phyloP scores from a whole-genome alignment of 208 protist species.

The Leishmania guyanensis region DNA sequence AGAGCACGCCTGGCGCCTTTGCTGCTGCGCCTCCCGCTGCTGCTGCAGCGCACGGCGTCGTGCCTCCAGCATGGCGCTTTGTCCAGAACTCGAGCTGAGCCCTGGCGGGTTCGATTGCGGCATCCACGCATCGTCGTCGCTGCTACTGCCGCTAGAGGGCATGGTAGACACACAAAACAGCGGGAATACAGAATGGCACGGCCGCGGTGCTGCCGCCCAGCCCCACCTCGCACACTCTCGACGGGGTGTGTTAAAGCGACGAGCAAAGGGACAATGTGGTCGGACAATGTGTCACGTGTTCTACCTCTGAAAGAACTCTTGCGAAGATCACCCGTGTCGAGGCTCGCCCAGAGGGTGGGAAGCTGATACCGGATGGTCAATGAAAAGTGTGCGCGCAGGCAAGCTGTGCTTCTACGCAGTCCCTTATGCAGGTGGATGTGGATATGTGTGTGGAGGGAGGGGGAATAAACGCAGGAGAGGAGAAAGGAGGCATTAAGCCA shows the following conservation, averaged over 20 bases:
- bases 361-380: background rate
- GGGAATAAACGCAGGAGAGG: background rate
- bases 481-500: background rate
- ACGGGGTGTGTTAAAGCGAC: background rate
- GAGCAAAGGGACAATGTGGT: background rate
- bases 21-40: slow-evolving; percentile 49
- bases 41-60: slow-evolving; percentile 55
- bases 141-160: slow-evolving; percentile 28
- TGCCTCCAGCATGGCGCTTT: slow-evolving; percentile 65
- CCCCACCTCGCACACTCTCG: background rate
- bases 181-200: background rate
- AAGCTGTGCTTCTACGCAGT: background rate
- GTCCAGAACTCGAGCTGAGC: slow-evolving; percentile 9
- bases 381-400: background rate
- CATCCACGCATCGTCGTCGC: slow-evolving; percentile 51
- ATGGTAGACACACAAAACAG: slow-evolving; percentile 1
- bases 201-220: background rate
- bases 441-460: background rate
- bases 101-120: slow-evolving; percentile 6
- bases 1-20: slow-evolving; percentile 7
- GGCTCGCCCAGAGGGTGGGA: background rate
- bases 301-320: background rate
- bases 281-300: background rate
- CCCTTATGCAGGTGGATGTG: background rate
- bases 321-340: background rate